Percentiles rank a stretch among this genome's conserved stretches.
Evolutionary conservation across 1,139 yeast genomes (phyloP).

Genomic region (Yamadazyma kanchanaburiensis): DNA sequence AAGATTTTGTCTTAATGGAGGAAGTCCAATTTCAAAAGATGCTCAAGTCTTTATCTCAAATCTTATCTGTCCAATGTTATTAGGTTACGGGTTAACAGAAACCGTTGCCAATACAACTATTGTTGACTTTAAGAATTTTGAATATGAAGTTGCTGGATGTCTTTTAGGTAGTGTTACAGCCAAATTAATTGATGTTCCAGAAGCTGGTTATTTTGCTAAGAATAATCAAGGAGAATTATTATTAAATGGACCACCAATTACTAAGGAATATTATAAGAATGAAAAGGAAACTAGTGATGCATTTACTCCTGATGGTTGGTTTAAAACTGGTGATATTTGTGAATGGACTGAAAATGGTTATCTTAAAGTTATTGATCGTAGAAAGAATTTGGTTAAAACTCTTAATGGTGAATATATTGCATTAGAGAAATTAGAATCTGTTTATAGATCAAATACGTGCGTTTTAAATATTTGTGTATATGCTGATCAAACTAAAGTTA

Average conservation of each 20-base stretch:
- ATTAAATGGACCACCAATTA: slow-evolving; percentile 70
- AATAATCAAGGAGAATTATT: slow-evolving; percentile 91
- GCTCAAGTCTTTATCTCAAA: slow-evolving; percentile 84
- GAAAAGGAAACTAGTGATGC: slow-evolving; percentile 77
- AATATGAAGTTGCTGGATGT: slow-evolving; percentile 77
- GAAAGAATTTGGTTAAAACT: slow-evolving; percentile 94
- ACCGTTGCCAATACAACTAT: slow-evolving; percentile 87
- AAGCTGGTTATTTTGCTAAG: slow-evolving; percentile 88
- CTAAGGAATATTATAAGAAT: slow-evolving; percentile 78
- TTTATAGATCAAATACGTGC: slow-evolving; percentile 77
- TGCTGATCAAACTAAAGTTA: slow-evolving; percentile 82
- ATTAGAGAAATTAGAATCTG: slow-evolving; percentile 83
- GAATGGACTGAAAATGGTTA: slow-evolving; percentile 86
- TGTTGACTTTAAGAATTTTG: slow-evolving; percentile 61
- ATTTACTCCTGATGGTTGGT: slow-evolving; percentile 87
- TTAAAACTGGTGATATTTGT: slow-evolving; percentile 95
- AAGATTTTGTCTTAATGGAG: slow-evolving; percentile 79
- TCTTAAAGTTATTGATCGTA: slow-evolving; percentile 84
- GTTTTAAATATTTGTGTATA: slow-evolving; percentile 86
- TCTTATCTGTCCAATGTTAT: slow-evolving; percentile 80
- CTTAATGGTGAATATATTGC: slow-evolving; percentile 97
- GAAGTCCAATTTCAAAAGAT: slow-evolving; percentile 82
- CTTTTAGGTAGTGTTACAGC: slow-evolving; percentile 80
- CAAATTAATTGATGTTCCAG: slow-evolving; percentile 88
- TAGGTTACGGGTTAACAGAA: slow-evolving; percentile 97